Evolutionary conservation across 352 stramenopile species (phyloP).

Genomic region (Globisporangium takayamanum): DNA sequence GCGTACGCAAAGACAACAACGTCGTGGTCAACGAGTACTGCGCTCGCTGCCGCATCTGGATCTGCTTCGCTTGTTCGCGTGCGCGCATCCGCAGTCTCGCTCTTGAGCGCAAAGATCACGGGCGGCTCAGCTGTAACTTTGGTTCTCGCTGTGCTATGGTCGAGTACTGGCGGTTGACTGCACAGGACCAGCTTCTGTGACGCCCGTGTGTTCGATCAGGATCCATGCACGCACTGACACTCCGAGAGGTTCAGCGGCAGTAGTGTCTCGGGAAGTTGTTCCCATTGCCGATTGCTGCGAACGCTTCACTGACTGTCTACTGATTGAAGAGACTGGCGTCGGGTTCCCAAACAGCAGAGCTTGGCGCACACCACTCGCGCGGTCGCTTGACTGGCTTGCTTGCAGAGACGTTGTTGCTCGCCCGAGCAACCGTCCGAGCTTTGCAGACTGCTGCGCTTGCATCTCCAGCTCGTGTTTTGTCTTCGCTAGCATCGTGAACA

Average conservation of each 20-base stretch:
- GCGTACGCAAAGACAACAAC: slow-evolving; percentile 5
- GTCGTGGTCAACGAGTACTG: neutral
- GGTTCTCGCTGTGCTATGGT: neutral
- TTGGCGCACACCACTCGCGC: neutral
- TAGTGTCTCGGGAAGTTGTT: neutral
- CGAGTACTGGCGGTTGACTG: neutral
- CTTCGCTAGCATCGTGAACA: slow-evolving; percentile 29
- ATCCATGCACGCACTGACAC: slow-evolving; percentile 8
- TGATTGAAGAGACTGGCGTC: slow-evolving; percentile 1
- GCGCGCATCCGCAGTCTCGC: neutral
- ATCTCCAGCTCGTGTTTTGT: slow-evolving; percentile 12
- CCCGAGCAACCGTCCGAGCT: neutral
- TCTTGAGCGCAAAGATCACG: slow-evolving; percentile 5
- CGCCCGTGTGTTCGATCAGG: slow-evolving; percentile 10
- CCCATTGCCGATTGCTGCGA: neutral
- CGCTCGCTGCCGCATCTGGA: neutral
- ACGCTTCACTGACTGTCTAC: neutral
- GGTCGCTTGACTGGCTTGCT: neutral
- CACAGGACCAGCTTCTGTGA: neutral
- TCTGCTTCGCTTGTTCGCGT: neutral
- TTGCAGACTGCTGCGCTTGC: neutral
- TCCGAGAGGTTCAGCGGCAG: neutral
- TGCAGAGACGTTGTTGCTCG: neutral
- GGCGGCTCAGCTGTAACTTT: neutral
- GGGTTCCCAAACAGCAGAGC: slow-evolving; percentile 5